A percentile compares a stretch with the other conserved stretches of the same genome.
These are phyloP conservation scores for Vanilla planifolia DNA, from an alignment of 106 monocot species.

Conservation along the genomic window DNA sequence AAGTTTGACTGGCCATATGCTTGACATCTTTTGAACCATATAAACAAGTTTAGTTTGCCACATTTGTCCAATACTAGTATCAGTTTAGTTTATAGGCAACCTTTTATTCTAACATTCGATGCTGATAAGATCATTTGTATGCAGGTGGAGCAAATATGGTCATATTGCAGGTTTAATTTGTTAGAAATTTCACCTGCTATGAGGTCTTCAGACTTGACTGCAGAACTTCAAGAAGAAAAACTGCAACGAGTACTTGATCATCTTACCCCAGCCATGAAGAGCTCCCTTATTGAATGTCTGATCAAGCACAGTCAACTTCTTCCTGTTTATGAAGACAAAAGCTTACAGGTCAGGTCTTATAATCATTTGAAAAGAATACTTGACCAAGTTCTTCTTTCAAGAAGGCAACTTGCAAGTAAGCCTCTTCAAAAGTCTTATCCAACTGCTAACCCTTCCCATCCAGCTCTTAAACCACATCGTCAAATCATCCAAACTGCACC, in stretches of 20 bases:
- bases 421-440: background rate
- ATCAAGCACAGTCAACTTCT: constrained; percentile 14
- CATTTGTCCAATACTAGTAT: background rate
- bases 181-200: background rate
- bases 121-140: background rate
- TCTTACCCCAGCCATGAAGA: constrained; percentile 7
- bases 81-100: background rate
- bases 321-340: constrained; percentile 10
- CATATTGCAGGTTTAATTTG: constrained; percentile 21
- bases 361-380: constrained; percentile 11
- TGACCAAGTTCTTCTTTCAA: constrained; percentile 13
- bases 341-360: background rate
- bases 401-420: constrained; percentile 24
- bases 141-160: constrained; percentile 25
- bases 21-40: background rate
- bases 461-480: background rate
- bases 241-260: constrained; percentile 1
- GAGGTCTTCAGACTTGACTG: constrained; percentile 9
- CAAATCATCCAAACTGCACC: constrained; percentile 8
- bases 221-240: background rate
- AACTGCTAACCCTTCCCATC: background rate
- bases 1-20: background rate
- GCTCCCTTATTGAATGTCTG: constrained; percentile 21
- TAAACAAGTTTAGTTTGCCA: background rate
- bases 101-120: background rate